Percentiles rank a stretch among this genome's conserved stretches.
Conservation (phyloP, 1,139 yeast genomes). For the Hemisphaericaspora subhashii region DNA sequence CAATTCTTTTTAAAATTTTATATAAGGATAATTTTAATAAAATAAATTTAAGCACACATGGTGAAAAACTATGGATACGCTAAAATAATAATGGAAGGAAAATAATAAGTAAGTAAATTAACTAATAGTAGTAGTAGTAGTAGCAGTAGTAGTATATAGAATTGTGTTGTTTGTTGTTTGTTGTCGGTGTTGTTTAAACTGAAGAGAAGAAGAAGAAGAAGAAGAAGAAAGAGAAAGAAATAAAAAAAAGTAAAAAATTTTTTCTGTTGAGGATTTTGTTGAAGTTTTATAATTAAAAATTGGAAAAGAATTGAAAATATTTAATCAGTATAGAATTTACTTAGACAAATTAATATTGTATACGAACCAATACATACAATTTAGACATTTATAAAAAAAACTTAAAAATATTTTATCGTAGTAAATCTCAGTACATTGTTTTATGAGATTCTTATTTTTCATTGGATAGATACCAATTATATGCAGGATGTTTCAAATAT, state of each 20-base stretch:
- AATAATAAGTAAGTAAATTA: conserved; percentile 16
- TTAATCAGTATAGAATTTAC: not conserved
- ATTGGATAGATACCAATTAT: not conserved
- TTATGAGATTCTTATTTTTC: not conserved
- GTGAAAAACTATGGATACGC: conserved; percentile 13
- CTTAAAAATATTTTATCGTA: no score
- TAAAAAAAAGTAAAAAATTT: conserved; percentile 10
- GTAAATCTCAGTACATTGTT: not conserved
- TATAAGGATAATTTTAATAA: conserved; percentile 8
- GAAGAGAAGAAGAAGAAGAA: conserved; percentile 11
- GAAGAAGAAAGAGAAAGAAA: conserved; percentile 4
- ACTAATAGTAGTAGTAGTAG: conserved; percentile 10
- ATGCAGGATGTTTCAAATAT: no score
- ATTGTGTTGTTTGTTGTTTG: conserved; percentile 12
- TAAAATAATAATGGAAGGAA: conserved; percentile 6
- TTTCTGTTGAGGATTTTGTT: conserved; percentile 5
- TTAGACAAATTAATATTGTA: not conserved
- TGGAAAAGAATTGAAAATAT: no score
- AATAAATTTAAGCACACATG: conserved; percentile 37
- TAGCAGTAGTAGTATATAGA: conserved; percentile 7
- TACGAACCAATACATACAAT: not conserved
- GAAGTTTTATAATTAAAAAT: not conserved
- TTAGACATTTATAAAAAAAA: no score
- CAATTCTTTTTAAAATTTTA: conserved; percentile 8
- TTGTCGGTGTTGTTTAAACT: conserved; percentile 17